Percentiles rank a stretch among this genome's conserved stretches.
Conservation (phyloP, 306 rosid species). For the Sesbania bispinosa region DNA sequence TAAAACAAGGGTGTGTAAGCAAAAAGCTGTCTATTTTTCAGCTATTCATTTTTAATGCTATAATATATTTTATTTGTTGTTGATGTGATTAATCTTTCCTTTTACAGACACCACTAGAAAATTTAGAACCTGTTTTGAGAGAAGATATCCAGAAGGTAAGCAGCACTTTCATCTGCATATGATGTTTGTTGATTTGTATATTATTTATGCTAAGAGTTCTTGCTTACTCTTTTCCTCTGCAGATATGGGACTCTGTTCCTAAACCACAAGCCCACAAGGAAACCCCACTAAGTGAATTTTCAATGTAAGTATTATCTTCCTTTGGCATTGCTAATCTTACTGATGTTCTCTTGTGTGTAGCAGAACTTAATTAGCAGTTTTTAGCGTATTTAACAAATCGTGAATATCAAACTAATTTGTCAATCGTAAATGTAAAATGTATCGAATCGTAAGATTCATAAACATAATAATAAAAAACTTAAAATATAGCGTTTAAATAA, state of each 20-base stretch:
- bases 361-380: conserved; percentile 1
- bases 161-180: conserved; percentile 16
- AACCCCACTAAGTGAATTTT: conserved; percentile 96
- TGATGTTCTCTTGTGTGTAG: not conserved
- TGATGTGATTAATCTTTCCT: conserved; percentile 27
- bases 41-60: not conserved
- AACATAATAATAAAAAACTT: too few species aligned
- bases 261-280: conserved; percentile 87
- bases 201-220: conserved; percentile 5
- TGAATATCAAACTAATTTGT: too few species aligned
- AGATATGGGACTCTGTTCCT: conserved; percentile 99
- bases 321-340: conserved; percentile 12
- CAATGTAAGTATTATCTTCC: conserved; percentile 48
- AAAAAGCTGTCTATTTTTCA: not conserved
- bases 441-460: too few species aligned
- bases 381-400: too few species aligned
- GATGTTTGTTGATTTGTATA: not conserved
- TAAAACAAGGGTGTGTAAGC: conserved; percentile 80
- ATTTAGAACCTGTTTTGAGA: conserved; percentile 93
- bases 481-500: too few species aligned
- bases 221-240: conserved; percentile 20
- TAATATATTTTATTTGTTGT: conserved; percentile 3
- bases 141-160: conserved; percentile 96
- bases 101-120: conserved; percentile 87
- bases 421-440: too few species aligned